Conservation (phyloP, 2,329 filamentous ascomycete species). For the Teratosphaeriaceae sp. region DNA sequence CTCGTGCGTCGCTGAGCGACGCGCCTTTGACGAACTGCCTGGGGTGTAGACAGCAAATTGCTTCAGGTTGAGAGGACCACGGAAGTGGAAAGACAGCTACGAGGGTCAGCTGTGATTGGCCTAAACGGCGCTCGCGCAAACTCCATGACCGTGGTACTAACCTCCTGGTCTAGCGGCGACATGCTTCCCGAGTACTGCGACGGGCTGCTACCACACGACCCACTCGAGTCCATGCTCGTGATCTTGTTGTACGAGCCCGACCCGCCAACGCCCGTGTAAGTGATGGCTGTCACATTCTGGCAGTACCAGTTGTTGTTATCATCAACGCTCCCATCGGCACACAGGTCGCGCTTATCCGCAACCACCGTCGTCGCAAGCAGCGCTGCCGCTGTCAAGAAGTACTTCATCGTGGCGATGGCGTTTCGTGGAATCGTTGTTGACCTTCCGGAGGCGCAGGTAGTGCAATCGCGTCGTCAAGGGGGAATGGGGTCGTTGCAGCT, state of each 20-base stretch:
- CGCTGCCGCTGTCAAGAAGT: slow-evolving; percentile 24
- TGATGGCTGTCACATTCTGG: slow-evolving; percentile 57
- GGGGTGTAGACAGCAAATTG: slow-evolving; percentile 64
- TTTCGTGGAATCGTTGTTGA: slow-evolving; percentile 1
- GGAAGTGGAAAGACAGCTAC: slow-evolving; percentile 65
- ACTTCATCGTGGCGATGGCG: slow-evolving; percentile 23
- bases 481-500: not conserved
- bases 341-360: slow-evolving; percentile 22
- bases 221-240: slow-evolving; percentile 52
- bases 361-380: slow-evolving; percentile 23
- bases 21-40: slow-evolving; percentile 25
- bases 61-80: slow-evolving; percentile 61
- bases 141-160: too few species aligned
- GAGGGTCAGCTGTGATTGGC: not conserved
- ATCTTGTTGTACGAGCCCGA: slow-evolving; percentile 56
- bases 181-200: slow-evolving; percentile 54
- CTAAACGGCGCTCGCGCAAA: too few species aligned
- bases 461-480: not conserved
- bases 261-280: slow-evolving; percentile 51
- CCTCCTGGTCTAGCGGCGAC: slow-evolving; percentile 64
- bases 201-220: slow-evolving; percentile 48
- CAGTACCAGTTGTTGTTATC: slow-evolving; percentile 59
- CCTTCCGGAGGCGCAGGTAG: slow-evolving; percentile 2
- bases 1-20: slow-evolving; percentile 17
- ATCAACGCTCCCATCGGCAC: slow-evolving; percentile 24